phyloP scores from a whole-genome alignment of 345 rosid genomes.

The Aurinia saxatilis region DNA sequence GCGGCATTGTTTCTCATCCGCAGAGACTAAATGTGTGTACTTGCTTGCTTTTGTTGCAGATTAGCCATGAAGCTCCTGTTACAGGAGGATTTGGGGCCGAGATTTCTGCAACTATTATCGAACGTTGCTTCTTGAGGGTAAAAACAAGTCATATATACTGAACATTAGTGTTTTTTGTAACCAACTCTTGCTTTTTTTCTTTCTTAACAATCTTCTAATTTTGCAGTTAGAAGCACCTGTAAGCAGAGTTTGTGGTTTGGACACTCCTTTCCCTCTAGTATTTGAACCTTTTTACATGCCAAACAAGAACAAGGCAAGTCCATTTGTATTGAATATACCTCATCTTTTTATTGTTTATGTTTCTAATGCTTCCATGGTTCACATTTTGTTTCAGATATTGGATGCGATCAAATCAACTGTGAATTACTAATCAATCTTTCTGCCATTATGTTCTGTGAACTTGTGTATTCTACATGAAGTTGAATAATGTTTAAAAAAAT shows the following conservation, averaged over 20 bases:
- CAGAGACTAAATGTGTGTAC: not conserved
- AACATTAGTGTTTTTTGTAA: not conserved
- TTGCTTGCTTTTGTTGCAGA: slow-evolving; percentile 31
- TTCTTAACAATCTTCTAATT: not conserved
- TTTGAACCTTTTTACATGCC: slow-evolving; percentile 84
- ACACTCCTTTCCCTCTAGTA: slow-evolving; percentile 88
- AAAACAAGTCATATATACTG: not conserved
- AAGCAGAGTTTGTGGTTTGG: slow-evolving; percentile 71
- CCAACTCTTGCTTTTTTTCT: not conserved
- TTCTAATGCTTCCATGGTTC: slow-evolving; percentile 1
- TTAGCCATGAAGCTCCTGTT: slow-evolving; percentile 81
- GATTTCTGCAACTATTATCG: slow-evolving; percentile 74
- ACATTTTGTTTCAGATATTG: slow-evolving; percentile 47
- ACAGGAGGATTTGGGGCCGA: slow-evolving; percentile 95
- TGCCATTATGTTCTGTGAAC: not conserved
- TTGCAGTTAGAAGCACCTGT: slow-evolving; percentile 84
- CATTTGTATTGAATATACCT: not conserved
- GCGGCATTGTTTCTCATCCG: not conserved
- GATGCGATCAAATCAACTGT: slow-evolving; percentile 73
- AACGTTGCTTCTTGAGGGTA: slow-evolving; percentile 75
- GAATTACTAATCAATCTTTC: slow-evolving; percentile 34
- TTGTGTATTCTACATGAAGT: not conserved
- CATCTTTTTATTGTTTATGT: not conserved
- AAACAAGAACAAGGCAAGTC: slow-evolving; percentile 60
- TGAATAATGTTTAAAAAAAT: not conserved